Conservation (phyloP, 352 stramenopile species). For the Phytophthora pistaciae region DNA sequence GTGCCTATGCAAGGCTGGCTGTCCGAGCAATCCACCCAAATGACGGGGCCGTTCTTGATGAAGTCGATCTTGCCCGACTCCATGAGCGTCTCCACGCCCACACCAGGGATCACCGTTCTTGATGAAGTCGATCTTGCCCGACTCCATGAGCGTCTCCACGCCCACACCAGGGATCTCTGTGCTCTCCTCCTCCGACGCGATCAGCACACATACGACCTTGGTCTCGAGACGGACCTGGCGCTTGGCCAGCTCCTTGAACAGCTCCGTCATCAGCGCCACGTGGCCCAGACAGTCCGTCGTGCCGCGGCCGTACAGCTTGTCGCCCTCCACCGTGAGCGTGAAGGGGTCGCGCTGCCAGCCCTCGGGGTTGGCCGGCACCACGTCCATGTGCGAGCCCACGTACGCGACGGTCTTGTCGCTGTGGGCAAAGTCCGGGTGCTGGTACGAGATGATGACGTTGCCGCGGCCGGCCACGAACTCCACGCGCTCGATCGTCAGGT, state of each 20-base stretch:
- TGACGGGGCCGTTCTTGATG: constrained; percentile 91
- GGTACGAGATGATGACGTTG: constrained; percentile 93
- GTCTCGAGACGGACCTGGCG: constrained; percentile 65
- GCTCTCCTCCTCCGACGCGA: constrained; percentile 90
- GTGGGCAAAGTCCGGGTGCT: constrained; percentile 54
- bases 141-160: constrained; percentile 87
- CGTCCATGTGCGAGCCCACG: constrained; percentile 92
- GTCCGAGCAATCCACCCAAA: constrained; percentile 93
- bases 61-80: constrained; percentile 91
- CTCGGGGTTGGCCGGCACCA: constrained; percentile 91
- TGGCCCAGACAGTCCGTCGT: constrained; percentile 94
- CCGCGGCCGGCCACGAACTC: constrained; percentile 84
- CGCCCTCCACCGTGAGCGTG: constrained; percentile 85
- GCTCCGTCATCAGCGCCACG: constrained; percentile 90
- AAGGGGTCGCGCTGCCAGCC: constrained; percentile 91
- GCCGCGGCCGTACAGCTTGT: constrained; percentile 92
- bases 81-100: constrained; percentile 90
- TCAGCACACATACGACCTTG: constrained; percentile 89
- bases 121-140: constrained; percentile 91
- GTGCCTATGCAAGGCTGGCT: constrained; percentile 93
- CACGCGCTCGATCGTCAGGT: constrained; percentile 73
- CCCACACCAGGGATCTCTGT: constrained; percentile 83
- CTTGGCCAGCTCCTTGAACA: constrained; percentile 81
- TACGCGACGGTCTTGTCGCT: constrained; percentile 83
- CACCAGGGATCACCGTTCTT: constrained; percentile 84